Evolutionary conservation across 352 stramenopile species (phyloP), one percentile per base, ranked within the genome.

Genomic region (Phytopythium oedochilum): DNA sequence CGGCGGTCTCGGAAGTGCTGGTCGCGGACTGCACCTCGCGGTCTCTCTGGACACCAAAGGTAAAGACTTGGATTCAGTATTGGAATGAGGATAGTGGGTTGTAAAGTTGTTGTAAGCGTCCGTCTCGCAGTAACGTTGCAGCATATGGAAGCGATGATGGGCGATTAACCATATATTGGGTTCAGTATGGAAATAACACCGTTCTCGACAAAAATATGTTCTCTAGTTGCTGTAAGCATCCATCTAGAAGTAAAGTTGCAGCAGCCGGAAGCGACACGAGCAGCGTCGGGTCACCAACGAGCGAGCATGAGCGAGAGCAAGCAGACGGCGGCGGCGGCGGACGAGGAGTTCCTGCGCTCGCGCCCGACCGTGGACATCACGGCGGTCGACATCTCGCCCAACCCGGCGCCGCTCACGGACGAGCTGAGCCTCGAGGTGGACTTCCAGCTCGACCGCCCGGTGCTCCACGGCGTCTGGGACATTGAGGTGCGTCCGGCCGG

Each of bases 401-500:
- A 95, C 52, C 85, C 85, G 9, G 83, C 85, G 25, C 60, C 70
- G 38, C 73, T 95, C 36, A 75, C 70, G 15, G 85, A 86, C 45
- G 79, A 90, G 52, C 67, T 95, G 34, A 84, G 88, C 53, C 68
- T 95, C 47, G 78, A 93, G 53, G 83, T 93, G 34, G 81, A 92
- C 47, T 95, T 95, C 54, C 61, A 64, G 17, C 58, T 95, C 28
- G 73, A 86, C 62, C 68, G 76, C 43, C 61, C 83, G 18, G 78
- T 95, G 25, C 51, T 36, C 26, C 71, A 79, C 40, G 85, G 80
- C 29, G 69, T 88, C 28, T 95, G 85, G 85, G 65, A 90, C 49
- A 81, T 95, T 39, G 71, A 90, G 72, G 82, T 89, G 57, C 46
- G 63, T 63, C 28, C 38, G 17, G 15, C 14, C 15, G 34, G 8